Conservation (phyloP, 1,284 basidiomycete species). For the Coniophora puteana region DNA sequence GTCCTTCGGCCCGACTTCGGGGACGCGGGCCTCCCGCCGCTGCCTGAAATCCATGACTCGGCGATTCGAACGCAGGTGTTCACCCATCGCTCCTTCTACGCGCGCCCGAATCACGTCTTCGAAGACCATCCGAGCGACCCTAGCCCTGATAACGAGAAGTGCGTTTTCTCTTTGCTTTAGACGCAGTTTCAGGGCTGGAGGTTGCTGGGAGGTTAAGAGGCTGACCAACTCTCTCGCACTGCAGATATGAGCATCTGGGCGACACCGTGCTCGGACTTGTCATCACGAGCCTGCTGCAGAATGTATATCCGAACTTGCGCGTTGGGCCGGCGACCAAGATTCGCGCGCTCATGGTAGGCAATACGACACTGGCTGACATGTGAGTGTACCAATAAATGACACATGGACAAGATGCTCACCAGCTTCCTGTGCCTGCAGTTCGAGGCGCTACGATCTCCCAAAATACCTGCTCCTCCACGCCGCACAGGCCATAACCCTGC, state of each 20-base stretch:
- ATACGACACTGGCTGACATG: conserved; percentile 68
- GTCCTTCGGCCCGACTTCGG: conserved; percentile 17
- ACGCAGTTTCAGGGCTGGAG: conserved; percentile 4
- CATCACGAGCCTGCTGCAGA: conserved; percentile 58
- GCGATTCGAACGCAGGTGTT: conserved; percentile 51
- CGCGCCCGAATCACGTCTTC: conserved; percentile 65
- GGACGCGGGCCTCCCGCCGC: conserved; percentile 19
- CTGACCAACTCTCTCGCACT: background rate
- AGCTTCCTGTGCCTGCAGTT: conserved; percentile 34
- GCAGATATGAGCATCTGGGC: conserved; percentile 69
- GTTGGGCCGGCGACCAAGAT: conserved; percentile 80
- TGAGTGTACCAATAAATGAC: conserved; percentile 27
- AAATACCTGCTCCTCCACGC: conserved; percentile 57
- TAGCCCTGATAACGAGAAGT: conserved; percentile 79
- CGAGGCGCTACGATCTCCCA: conserved; percentile 58
- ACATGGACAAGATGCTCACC: background rate
- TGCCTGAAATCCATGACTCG: conserved; percentile 16
- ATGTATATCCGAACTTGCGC: conserved; percentile 62
- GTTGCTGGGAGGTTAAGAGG: background rate
- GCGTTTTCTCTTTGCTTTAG: conserved; percentile 1
- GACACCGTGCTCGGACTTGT: conserved; percentile 65
- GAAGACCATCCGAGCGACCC: conserved; percentile 67
- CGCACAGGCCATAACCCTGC: conserved; percentile 65
- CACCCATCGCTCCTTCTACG: conserved; percentile 68
- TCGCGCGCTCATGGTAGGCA: conserved; percentile 65